These are phyloP conservation scores for Pichia sp. DNA, from an alignment of 1,139 yeast species.

Conservation along the genomic window DNA sequence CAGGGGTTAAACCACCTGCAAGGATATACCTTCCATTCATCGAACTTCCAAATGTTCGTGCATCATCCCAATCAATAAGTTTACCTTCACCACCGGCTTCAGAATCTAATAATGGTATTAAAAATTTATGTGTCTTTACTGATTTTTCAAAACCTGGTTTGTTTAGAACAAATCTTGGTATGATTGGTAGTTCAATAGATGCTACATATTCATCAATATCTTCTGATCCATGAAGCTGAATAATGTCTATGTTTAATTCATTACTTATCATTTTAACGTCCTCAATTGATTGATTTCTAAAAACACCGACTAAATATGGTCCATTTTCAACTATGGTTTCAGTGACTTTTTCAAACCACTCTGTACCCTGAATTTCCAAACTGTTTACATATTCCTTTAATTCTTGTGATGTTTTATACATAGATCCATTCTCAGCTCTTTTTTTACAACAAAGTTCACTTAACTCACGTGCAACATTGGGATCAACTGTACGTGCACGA, in stretches of 20 bases:
- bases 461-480: conserved; percentile 48
- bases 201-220: conserved; percentile 46
- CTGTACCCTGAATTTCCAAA: conserved; percentile 21
- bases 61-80: conserved; percentile 61
- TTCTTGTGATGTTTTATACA: conserved; percentile 18
- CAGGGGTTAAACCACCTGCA: conserved; percentile 86
- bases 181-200: conserved; percentile 43
- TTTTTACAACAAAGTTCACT: conserved; percentile 31
- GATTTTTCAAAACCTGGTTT: conserved; percentile 33
- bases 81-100: conserved; percentile 92
- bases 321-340: conserved; percentile 41
- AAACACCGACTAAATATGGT: conserved; percentile 83
- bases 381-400: conserved; percentile 15
- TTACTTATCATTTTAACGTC: conserved; percentile 47
- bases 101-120: conserved; percentile 69
- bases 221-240: conserved; percentile 88
- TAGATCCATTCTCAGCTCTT: conserved; percentile 19
- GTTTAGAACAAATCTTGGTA: conserved; percentile 65
- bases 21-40: conserved; percentile 50
- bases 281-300: conserved; percentile 68
- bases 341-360: conserved; percentile 34
- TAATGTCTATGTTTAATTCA: conserved; percentile 57
- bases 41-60: conserved; percentile 33
- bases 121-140: conserved; percentile 32
- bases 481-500: conserved; percentile 62